Evolutionary conservation across 768 basidiomycete species (phyloP).

Genomic region (Rhodotorula diobovata): DNA sequence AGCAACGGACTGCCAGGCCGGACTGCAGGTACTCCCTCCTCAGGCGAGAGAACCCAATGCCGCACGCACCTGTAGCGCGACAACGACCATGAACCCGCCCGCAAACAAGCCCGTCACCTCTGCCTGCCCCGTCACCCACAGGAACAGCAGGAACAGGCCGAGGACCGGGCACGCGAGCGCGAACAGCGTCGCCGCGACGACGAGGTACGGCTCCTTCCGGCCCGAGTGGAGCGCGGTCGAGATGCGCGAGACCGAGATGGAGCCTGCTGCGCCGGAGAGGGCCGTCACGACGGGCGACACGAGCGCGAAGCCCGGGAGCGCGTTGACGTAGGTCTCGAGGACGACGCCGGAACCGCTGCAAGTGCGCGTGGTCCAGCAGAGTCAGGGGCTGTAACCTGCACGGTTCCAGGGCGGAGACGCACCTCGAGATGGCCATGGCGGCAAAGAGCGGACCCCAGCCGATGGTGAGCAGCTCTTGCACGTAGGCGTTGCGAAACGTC

Average conservation of each 20-base stretch:
- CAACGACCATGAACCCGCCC: slow-evolving; percentile 54
- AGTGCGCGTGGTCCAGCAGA: no score
- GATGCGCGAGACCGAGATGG: slow-evolving; percentile 82
- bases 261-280: slow-evolving; percentile 80
- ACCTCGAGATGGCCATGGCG: slow-evolving; percentile 64
- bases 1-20: no score
- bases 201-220: slow-evolving; percentile 26
- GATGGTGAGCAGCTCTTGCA: slow-evolving; percentile 66
- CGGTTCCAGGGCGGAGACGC: neutral
- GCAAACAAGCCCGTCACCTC: slow-evolving; percentile 65
- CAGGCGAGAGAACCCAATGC: no score
- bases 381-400: no score
- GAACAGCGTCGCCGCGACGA: slow-evolving; percentile 56
- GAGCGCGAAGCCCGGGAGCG: slow-evolving; percentile 80
- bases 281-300: slow-evolving; percentile 84
- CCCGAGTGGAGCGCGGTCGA: slow-evolving; percentile 76
- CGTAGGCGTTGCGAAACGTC: slow-evolving; percentile 64
- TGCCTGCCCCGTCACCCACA: slow-evolving; percentile 71
- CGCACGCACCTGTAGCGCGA: slow-evolving; percentile 24
- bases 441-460: slow-evolving; percentile 88
- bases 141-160: slow-evolving; percentile 64
- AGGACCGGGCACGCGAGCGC: slow-evolving; percentile 75
- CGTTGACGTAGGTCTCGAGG: slow-evolving; percentile 79
- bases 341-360: slow-evolving; percentile 84
- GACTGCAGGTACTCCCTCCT: no score